Base-by-base conservation (phyloP, 2,329 filamentous ascomycete genomes). In the Cladobotryum mycophilum region DNA sequence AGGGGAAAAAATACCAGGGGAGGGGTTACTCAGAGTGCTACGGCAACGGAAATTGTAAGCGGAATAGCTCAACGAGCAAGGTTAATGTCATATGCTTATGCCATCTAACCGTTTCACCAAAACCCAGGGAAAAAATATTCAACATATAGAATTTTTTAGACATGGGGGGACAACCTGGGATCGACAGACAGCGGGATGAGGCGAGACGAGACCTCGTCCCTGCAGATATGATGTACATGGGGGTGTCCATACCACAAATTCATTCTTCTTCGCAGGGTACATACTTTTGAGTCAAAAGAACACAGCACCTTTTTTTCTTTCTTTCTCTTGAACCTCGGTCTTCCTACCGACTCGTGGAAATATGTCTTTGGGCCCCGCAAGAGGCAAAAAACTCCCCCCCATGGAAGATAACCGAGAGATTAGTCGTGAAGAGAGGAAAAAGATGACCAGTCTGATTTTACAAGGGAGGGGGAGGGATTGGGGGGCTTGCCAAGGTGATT, bases 71-170 rank as follows among this genome's bases (percentile, higher is more conserved):
- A 30, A 30, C 25, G 25, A 30, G 9, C 25, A 30, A 30, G 25
- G 25, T 30, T 30, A 30, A 30, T 30, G 25, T 30, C 25, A 30
- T 30, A 30, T 30, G 25, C 25, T 30, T 30, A 20, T 37, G 20
- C 8, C 25, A 25, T 40, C 18, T 35, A 17, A 45, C 15, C 36
- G 15, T 22, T 30, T 14, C 33, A 34, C 43, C 37, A 35, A 47
- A 33, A 30, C 13, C 18, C n/a, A 11, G 15, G 36, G 15, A 36
- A 12, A 41, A 43, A 38, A 51, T 51, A 44, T 51, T 51, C 49
- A 51, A 47, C 49, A 51, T 38, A 47, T 51, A 47, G 22, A 41
- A 5, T 14, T 15, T 13, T 11, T 38, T 30, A 30, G 25, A 30
- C 25, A 30, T 30, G 25, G 25, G 25, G 25, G 25, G 25, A 30